Conservation (phyloP, 176 grass and related monocot species). For the Eremochloa ophiuroides region DNA sequence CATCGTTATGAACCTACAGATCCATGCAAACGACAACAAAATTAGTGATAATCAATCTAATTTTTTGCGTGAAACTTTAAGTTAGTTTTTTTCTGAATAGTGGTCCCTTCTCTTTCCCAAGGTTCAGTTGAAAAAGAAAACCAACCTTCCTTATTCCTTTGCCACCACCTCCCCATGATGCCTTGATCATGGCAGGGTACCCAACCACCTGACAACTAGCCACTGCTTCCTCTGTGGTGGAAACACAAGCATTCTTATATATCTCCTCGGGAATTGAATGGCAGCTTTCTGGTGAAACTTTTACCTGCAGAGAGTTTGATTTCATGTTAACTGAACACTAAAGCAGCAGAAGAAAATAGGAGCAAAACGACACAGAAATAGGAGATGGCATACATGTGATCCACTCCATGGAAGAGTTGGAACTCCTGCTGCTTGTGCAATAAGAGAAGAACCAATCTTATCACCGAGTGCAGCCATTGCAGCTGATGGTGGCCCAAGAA, state of each 20-base stretch:
- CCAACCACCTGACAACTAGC: conserved; percentile 93
- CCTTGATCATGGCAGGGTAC: conserved; percentile 99
- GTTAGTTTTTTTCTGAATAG: conserved; percentile 1
- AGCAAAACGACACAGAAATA: conserved; percentile 26
- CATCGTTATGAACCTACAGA: conserved; percentile 93
- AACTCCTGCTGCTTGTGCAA: conserved; percentile 96
- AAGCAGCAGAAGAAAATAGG: not conserved
- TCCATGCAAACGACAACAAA: conserved; percentile 27
- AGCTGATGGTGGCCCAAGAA: conserved; percentile 87
- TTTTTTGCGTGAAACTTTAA: not conserved
- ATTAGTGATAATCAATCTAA: not conserved
- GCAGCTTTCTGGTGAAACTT: conserved; percentile 65
- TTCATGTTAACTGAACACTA: not conserved
- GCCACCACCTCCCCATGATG: conserved; percentile 97
- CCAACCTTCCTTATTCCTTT: conserved; percentile 99
- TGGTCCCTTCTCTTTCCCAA: conserved; percentile 2
- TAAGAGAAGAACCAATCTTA: conserved; percentile 99
- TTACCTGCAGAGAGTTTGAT: conserved; percentile 51
- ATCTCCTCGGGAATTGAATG: conserved; percentile 85
- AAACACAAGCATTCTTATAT: conserved; percentile 86
- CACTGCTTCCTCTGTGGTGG: conserved; percentile 91
- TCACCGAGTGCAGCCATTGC: conserved; percentile 90
- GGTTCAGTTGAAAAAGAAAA: conserved; percentile 39
- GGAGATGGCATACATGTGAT: conserved; percentile 67
- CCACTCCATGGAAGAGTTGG: conserved; percentile 99